phyloP scores from a whole-genome alignment of 192 early-diverging fungal genomes.

The Backusella sp. region DNA sequence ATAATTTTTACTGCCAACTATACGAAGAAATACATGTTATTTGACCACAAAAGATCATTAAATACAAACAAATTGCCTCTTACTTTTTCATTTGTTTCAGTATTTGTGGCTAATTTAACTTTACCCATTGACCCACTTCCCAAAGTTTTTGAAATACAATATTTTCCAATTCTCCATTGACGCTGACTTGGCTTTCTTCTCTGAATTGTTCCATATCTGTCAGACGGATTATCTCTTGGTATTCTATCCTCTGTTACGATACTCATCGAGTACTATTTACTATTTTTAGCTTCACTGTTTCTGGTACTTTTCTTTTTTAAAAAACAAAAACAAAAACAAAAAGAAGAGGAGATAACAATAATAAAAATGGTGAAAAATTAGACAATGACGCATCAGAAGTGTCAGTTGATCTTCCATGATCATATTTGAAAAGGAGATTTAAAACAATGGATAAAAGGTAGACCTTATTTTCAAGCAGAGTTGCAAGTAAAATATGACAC shows the following conservation, averaged over 20 bases:
- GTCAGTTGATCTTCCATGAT: conserved; percentile 5
- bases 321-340: background rate
- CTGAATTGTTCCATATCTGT: background rate
- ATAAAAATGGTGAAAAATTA: background rate
- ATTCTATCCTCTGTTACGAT: background rate
- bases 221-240: background rate
- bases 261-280: background rate
- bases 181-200: background rate
- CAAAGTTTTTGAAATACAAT: conserved; percentile 20
- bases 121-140: conserved; percentile 33
- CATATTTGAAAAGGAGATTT: conserved; percentile 1
- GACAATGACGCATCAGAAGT: conserved; percentile 5
- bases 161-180: conserved; percentile 25
- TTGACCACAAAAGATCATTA: background rate
- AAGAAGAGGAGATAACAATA: background rate
- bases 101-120: conserved; percentile 50
- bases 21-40: background rate
- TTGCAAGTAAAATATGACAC: background rate
- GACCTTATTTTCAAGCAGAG: background rate
- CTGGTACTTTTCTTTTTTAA: background rate
- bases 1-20: conserved; percentile 69
- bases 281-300: background rate
- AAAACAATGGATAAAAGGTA: background rate
- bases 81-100: background rate
- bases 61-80: background rate